Percentiles rank a stretch among this genome's conserved stretches.
Conservation (phyloP, 148 eudicot genomes). For the Suaeda aralocaspica region DNA sequence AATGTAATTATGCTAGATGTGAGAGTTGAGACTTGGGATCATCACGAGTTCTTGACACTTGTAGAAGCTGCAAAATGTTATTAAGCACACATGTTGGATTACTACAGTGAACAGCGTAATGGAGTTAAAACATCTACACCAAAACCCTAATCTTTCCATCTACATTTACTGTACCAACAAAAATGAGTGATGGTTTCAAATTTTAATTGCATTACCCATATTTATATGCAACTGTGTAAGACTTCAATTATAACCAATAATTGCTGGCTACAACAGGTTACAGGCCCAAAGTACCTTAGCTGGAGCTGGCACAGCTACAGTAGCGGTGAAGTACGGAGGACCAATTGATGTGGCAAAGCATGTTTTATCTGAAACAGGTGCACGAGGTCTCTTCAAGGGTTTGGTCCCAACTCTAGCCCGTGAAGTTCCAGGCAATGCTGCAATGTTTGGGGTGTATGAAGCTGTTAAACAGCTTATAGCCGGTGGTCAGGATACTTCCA, state of each 20-base stretch:
- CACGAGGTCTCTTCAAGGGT: conserved; percentile 83
- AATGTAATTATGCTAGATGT: not conserved
- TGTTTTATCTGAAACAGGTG: conserved; percentile 76
- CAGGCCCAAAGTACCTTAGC: conserved; percentile 93
- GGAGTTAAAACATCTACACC: not conserved
- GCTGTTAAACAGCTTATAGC: conserved; percentile 65
- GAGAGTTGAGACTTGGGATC: not conserved
- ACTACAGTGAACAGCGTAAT: not conserved
- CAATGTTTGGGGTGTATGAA: conserved; percentile 90
- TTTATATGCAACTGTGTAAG: not conserved
- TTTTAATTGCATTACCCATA: not conserved
- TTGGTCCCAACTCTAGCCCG: conserved; percentile 83
- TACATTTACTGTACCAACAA: not conserved
- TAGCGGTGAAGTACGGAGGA: conserved; percentile 74
- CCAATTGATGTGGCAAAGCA: conserved; percentile 83
- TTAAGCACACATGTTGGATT: not conserved
- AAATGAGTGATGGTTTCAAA: not conserved
- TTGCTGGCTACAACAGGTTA: conserved; percentile 40
- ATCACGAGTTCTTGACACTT: not conserved
- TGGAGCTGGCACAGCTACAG: conserved; percentile 37
- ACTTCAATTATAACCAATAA: not conserved
- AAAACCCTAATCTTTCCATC: not conserved
- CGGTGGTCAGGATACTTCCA: conserved; percentile 76
- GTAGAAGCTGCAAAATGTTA: not conserved
- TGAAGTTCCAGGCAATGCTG: conserved; percentile 92